Evolutionary conservation across 2,329 filamentous ascomycete genomes (phyloP).

Genomic region (Aspergillus fumigatiaffinis): DNA sequence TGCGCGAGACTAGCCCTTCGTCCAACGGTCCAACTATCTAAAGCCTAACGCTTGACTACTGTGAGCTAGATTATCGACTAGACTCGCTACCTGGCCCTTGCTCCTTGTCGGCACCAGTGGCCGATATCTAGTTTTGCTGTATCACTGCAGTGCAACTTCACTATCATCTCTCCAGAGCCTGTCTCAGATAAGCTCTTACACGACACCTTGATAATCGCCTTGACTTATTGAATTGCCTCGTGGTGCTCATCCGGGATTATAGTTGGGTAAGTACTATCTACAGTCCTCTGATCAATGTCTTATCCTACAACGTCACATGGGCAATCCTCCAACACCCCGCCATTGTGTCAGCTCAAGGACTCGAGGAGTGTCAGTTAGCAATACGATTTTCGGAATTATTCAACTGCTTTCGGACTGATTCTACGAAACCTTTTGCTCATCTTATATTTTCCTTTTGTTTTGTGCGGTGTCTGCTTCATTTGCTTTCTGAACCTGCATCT

Average conservation of each 20-base stretch:
- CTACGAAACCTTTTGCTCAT: not conserved
- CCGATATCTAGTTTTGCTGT: not conserved
- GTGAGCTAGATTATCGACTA: not conserved
- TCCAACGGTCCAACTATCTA: not conserved
- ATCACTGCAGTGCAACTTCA: not conserved
- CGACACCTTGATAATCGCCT: not conserved
- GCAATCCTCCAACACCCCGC: not conserved
- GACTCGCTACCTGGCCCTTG: not conserved
- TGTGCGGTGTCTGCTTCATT: conserved; percentile 1
- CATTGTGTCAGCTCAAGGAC: not conserved
- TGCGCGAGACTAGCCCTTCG: not conserved
- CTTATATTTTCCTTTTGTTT: not conserved
- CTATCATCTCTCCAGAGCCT: not conserved
- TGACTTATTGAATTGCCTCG: not conserved
- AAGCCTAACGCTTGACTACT: not conserved
- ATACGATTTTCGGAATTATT: not conserved
- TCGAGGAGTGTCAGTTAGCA: not conserved
- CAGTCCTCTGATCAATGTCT: not conserved
- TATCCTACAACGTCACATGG: not conserved
- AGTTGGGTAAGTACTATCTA: not conserved
- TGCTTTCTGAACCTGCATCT: conserved; percentile 6
- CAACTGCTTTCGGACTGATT: not conserved
- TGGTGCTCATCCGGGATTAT: not conserved
- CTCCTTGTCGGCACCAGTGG: not conserved
- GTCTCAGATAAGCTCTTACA: not conserved